phyloP scores from a whole-genome alignment of 345 rosid species.

The Angophora floribunda region DNA sequence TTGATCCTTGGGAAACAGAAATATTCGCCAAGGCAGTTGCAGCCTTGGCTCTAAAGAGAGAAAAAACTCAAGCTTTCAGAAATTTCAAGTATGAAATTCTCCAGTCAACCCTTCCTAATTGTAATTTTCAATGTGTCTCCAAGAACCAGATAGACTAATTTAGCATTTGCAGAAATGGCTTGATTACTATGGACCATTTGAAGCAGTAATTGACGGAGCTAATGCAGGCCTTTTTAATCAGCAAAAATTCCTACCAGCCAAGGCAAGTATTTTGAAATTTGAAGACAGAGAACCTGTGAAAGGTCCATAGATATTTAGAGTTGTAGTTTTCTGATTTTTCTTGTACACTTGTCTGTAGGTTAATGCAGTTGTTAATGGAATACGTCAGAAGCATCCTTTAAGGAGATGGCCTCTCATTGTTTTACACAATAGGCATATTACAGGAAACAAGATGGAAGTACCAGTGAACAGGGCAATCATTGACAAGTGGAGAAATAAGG shows the following conservation, averaged over 20 bases:
- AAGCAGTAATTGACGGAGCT: constrained; percentile 66
- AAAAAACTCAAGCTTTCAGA: constrained; percentile 46
- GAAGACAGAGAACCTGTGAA: not conserved
- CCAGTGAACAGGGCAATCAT: constrained; percentile 26
- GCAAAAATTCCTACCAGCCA: constrained; percentile 37
- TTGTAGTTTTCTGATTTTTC: not conserved
- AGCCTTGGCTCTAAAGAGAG: constrained; percentile 43
- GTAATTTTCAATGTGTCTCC: not conserved
- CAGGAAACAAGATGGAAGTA: constrained; percentile 30
- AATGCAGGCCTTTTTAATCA: constrained; percentile 51
- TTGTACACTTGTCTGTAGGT: constrained; percentile 17
- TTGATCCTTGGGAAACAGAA: constrained; percentile 56
- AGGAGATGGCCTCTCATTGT: constrained; percentile 61
- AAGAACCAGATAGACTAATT: not conserved
- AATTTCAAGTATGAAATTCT: constrained; percentile 39
- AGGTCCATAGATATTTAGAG: not conserved
- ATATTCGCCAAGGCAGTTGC: constrained; percentile 56
- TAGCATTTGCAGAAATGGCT: constrained; percentile 55
- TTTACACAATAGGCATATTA: constrained; percentile 48
- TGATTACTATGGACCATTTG: constrained; percentile 58
- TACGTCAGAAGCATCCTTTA: constrained; percentile 50
- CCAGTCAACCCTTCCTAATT: not conserved
- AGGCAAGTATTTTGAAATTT: constrained; percentile 17
- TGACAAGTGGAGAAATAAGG: constrained; percentile 58
- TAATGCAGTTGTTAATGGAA: constrained; percentile 41